These are phyloP conservation scores for Cetraspora pellucida DNA, from an alignment of 192 early-diverging fungal species.

Conservation along the genomic window DNA sequence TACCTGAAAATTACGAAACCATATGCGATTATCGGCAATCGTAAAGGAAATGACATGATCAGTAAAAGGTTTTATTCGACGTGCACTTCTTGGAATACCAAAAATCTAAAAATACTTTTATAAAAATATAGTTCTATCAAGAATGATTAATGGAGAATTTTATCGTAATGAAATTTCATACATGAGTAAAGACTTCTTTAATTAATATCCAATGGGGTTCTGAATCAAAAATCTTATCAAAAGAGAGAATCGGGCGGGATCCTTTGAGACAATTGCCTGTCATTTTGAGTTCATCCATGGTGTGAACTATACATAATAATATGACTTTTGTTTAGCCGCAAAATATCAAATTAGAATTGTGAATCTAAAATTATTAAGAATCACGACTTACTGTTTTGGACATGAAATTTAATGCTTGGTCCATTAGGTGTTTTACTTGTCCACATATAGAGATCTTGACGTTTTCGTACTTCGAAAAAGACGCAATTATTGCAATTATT, in stretches of 20 bases:
- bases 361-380: background rate
- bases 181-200: slow-evolving; percentile 89
- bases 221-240: slow-evolving; percentile 90
- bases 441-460: slow-evolving; percentile 96
- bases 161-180: background rate
- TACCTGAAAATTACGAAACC: slow-evolving; percentile 97
- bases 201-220: slow-evolving; percentile 84
- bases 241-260: slow-evolving; percentile 91
- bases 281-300: slow-evolving; percentile 99
- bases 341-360: background rate
- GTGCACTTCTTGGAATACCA: slow-evolving; percentile 82
- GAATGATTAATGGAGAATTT: background rate
- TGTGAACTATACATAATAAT: slow-evolving; percentile 71
- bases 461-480: slow-evolving; percentile 93
- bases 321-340: background rate
- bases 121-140: background rate
- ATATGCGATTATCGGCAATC: slow-evolving; percentile 85
- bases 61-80: slow-evolving; percentile 94
- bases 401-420: slow-evolving; percentile 91
- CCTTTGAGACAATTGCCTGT: slow-evolving; percentile 98
- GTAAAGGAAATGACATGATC: slow-evolving; percentile 93
- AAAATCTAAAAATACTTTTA: slow-evolving; percentile 60
- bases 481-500: slow-evolving; percentile 99
- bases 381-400: slow-evolving; percentile 77
- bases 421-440: slow-evolving; percentile 92